Percentiles rank a stretch among this genome's conserved stretches.
Evolutionary conservation across 1,284 basidiomycete species (phyloP).

Genomic region (Rhodofomes roseus): DNA sequence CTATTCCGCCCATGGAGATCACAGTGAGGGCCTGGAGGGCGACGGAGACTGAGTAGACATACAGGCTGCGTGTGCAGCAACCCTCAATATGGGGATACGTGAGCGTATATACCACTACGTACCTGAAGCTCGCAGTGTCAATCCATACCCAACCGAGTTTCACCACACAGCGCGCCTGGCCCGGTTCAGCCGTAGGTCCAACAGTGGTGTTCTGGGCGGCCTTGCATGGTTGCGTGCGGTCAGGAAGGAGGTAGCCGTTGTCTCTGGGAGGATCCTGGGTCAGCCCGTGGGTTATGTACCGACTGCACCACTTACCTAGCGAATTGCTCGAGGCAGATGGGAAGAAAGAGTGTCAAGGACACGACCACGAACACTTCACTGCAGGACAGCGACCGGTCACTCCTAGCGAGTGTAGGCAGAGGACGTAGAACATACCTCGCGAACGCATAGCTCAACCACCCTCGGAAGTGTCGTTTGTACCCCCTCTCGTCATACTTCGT

Average conservation of each 20-base stretch:
- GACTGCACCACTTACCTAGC: slow-evolving; percentile 35
- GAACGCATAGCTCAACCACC: slow-evolving; percentile 76
- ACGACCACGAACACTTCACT: slow-evolving; percentile 84
- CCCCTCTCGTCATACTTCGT: background rate
- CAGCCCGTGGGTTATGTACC: background rate
- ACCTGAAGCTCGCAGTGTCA: slow-evolving; percentile 88
- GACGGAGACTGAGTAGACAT: slow-evolving; percentile 83
- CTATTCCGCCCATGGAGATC: slow-evolving; percentile 86
- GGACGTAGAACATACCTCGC: slow-evolving; percentile 46
- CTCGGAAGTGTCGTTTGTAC: slow-evolving; percentile 45
- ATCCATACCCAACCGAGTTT: slow-evolving; percentile 78
- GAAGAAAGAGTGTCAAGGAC: slow-evolving; percentile 75
- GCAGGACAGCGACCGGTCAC: background rate
- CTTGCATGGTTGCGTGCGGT: slow-evolving; percentile 49
- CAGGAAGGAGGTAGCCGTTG: slow-evolving; percentile 70
- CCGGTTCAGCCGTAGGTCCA: slow-evolving; percentile 15
- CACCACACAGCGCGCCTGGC: slow-evolving; percentile 59
- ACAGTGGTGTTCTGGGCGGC: slow-evolving; percentile 15
- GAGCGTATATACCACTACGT: slow-evolving; percentile 17
- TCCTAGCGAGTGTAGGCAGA: background rate
- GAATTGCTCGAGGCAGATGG: slow-evolving; percentile 81
- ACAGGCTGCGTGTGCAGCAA: slow-evolving; percentile 50
- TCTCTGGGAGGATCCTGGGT: slow-evolving; percentile 42
- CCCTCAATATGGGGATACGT: background rate
- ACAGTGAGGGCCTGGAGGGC: slow-evolving; percentile 85